Conservation (phyloP, 2,329 filamentous ascomycete species). For the Fusarium succisae region DNA sequence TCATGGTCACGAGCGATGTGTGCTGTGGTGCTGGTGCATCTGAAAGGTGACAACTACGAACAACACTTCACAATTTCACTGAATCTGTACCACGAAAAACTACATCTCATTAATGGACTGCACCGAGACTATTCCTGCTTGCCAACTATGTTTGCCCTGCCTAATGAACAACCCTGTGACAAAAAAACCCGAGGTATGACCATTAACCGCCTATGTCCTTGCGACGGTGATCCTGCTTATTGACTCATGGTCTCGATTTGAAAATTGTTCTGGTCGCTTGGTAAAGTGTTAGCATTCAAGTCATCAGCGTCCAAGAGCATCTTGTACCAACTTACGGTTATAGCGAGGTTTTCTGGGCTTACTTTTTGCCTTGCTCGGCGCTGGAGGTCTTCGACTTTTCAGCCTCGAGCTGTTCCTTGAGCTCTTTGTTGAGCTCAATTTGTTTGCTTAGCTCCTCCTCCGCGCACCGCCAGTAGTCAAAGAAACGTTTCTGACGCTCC, state of each 20-base stretch:
- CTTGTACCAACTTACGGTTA: rapidly evolving
- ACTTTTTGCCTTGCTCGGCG: no score
- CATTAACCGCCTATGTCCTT: no score
- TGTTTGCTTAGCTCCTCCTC: rapidly evolving
- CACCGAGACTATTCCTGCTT: not conserved
- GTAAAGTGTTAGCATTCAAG: not conserved
- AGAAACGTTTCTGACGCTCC: not conserved
- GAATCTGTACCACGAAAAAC: not conserved
- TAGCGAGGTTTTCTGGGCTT: no score
- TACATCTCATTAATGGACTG: not conserved
- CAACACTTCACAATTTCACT: not conserved
- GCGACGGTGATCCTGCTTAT: rapidly evolving
- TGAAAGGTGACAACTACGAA: not conserved
- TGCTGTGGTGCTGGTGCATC: not conserved
- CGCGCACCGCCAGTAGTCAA: not conserved
- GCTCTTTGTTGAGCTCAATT: not conserved
- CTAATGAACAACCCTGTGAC: not conserved
- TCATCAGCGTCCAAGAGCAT: not conserved
- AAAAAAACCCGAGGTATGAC: no score
- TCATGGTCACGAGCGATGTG: no score
- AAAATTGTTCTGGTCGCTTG: rapidly evolving
- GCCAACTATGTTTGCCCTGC: not conserved
- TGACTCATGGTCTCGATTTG: rapidly evolving
- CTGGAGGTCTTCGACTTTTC: not conserved
- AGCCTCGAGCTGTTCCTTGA: not conserved